Evolutionary conservation across 2,329 filamentous ascomycete genomes (phyloP).

Genomic region (Huntiella abstrusa): DNA sequence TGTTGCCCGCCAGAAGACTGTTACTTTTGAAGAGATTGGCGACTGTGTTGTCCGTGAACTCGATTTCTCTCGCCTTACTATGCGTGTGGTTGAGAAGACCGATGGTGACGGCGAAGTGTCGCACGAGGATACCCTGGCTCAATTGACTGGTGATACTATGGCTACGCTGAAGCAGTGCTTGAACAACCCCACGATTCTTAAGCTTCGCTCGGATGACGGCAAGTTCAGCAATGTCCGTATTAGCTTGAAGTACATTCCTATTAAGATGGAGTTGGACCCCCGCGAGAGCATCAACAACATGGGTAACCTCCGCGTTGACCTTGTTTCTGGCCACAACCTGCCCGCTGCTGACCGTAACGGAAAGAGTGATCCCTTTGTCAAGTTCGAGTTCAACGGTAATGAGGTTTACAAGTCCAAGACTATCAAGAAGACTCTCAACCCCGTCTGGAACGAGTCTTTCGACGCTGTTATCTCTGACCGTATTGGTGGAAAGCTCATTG

Average conservation of each 20-base stretch:
- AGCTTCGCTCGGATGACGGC: slow-evolving; percentile 61
- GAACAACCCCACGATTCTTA: slow-evolving; percentile 75
- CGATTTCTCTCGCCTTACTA: slow-evolving; percentile 85
- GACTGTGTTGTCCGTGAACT: slow-evolving; percentile 93
- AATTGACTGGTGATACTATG: slow-evolving; percentile 66
- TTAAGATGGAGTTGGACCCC: slow-evolving; percentile 84
- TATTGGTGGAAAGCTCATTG: slow-evolving; percentile 64
- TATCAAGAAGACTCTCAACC: slow-evolving; percentile 90
- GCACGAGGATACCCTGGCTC: slow-evolving; percentile 60
- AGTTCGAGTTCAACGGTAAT: slow-evolving; percentile 76
- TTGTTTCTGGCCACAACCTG: slow-evolving; percentile 72
- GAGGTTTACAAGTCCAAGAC: slow-evolving; percentile 90
- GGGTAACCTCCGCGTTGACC: slow-evolving; percentile 82
- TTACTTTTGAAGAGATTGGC: slow-evolving; percentile 77
- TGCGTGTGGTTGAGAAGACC: slow-evolving; percentile 65
- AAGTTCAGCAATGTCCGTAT: slow-evolving; percentile 65
- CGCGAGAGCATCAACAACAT: slow-evolving; percentile 98
- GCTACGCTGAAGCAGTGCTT: slow-evolving; percentile 76
- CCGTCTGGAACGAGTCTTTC: slow-evolving; percentile 92
- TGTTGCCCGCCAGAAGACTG: slow-evolving; percentile 47
- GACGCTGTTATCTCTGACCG: slow-evolving; percentile 67
- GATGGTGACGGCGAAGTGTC: slow-evolving; percentile 54
- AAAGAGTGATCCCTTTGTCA: slow-evolving; percentile 92
- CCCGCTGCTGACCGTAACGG: slow-evolving; percentile 90
- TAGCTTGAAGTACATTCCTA: slow-evolving; percentile 83